Base-by-base conservation (phyloP, 441 rosid genomes). In the Mallotus japonicus region DNA sequence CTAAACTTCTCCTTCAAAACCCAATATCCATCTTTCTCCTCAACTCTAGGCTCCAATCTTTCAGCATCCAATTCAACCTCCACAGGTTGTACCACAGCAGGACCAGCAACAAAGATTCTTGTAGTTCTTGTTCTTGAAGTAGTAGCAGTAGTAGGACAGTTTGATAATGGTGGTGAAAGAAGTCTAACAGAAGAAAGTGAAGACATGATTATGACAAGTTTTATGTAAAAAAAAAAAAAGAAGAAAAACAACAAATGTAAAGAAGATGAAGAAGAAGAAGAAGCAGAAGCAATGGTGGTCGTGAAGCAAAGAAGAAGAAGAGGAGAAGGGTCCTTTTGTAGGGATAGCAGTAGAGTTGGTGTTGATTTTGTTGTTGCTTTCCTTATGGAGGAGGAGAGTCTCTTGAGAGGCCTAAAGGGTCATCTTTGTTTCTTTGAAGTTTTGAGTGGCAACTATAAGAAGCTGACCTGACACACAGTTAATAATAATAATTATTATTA, bases 1-100 rank as follows among this genome's bases (percentile, higher is more conserved):
- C 97, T 84, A 62, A 90, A 94, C 80, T 90, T 92, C 85, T 94
- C 97, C 83, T 92, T 94, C 82, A 94, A 82, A 60, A 89, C 84
- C 71, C 82, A 92, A 73, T 78, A 94, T 10, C 97, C 97, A 78
- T 88, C 88, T 73, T 61, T 85, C 79, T 88, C 85, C 74, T 90
- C 94, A 73, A 94, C 95, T 73, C 92, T 87, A 0, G 97, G 94
- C 79, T 92, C 95, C 73, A 92, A 79, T 75, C 97, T 88, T 60
- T 49, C 91, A 0, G 80, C 78, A 42, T 82, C 96, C 0, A 86
- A 83, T 19, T 73, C 75, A 6, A 57, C 70, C 42, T 68, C 69
- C 3, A 60, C 79, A 1, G 86, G 72, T 62, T 63, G 76, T 4
- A 82, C 81, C 50, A 76, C 79, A 0, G 89, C 37, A 0, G 89